phyloP scores from a whole-genome alignment of 202 grass and related monocot genomes.

The Hordeum pubiflorum region DNA sequence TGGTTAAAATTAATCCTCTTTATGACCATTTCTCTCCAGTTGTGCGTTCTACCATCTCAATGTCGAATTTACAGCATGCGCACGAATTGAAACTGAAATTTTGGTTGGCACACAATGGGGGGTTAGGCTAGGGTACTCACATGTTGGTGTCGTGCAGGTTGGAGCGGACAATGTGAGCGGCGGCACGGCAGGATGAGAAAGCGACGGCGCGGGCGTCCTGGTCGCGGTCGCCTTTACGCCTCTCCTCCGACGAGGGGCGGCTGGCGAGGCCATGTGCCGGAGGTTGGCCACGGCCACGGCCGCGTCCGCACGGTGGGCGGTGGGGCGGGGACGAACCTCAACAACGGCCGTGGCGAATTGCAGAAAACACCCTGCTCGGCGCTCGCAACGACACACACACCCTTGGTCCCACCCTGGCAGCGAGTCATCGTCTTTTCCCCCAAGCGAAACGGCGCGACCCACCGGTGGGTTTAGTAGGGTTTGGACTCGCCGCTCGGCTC shows the following conservation, averaged over 20 bases:
- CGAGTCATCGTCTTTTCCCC: background rate
- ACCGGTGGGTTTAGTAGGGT: conserved; percentile 29
- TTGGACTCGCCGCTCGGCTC: background rate
- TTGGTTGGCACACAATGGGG: background rate
- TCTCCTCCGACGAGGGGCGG: background rate
- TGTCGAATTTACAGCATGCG: background rate
- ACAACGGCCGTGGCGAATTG: background rate
- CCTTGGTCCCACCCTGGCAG: conserved; percentile 14
- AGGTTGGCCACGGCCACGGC: background rate
- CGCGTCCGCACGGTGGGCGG: background rate
- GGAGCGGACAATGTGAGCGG: background rate
- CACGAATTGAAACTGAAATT: background rate
- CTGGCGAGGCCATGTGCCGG: background rate
- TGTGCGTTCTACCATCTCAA: background rate
- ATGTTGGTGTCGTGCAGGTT: conserved; percentile 1
- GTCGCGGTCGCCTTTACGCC: background rate
- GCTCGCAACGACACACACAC: background rate
- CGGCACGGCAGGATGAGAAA: background rate
- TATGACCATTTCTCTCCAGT: background rate
- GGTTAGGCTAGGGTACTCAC: conserved; percentile 20
- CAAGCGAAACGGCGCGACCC: background rate
- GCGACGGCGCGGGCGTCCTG: background rate
- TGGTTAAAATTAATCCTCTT: background rate
- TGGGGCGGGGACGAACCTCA: background rate
- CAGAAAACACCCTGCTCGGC: background rate